Conservation (phyloP, 129 eudicot genomes). For the Centrapalus pauciflorus region DNA sequence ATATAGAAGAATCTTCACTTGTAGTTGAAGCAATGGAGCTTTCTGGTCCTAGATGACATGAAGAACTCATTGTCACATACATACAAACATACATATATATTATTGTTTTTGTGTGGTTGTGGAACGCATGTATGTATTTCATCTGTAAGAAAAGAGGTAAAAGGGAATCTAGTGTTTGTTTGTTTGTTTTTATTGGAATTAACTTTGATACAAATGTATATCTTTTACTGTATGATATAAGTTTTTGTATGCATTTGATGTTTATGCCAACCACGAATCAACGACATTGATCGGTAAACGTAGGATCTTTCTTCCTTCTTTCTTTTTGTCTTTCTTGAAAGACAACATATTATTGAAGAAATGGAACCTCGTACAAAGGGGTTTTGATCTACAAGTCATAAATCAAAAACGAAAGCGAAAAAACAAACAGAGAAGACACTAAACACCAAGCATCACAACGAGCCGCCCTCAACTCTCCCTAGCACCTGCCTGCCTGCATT, state of each 20-base stretch:
- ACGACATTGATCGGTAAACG: no score
- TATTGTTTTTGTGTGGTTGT: constrained; percentile 31
- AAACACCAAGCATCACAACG: no score
- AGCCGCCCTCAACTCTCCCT: no score
- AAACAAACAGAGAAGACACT: no score
- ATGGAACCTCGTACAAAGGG: no score
- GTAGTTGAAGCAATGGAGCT: constrained; percentile 95
- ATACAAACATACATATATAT: neutral
- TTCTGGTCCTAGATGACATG: constrained; percentile 86
- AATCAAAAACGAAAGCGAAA: no score
- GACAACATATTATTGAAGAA: no score
- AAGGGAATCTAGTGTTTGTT: constrained; percentile 16
- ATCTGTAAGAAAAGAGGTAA: constrained; percentile 19
- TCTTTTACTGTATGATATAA: neutral
- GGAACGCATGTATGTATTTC: constrained; percentile 20
- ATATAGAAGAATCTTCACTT: constrained; percentile 77
- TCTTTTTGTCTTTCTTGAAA: no score
- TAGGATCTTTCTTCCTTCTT: no score
- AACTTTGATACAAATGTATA: constrained; percentile 18
- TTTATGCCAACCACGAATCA: neutral
- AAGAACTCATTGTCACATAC: constrained; percentile 7
- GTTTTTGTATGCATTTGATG: constrained; percentile 15
- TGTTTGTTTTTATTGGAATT: constrained; percentile 9
- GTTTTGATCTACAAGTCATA: no score
- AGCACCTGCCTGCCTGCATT: no score